These are phyloP conservation scores for Pseudogymnoascus sp. DNA, from an alignment of 2,329 filamentous ascomycete species.

Conservation along the genomic window DNA sequence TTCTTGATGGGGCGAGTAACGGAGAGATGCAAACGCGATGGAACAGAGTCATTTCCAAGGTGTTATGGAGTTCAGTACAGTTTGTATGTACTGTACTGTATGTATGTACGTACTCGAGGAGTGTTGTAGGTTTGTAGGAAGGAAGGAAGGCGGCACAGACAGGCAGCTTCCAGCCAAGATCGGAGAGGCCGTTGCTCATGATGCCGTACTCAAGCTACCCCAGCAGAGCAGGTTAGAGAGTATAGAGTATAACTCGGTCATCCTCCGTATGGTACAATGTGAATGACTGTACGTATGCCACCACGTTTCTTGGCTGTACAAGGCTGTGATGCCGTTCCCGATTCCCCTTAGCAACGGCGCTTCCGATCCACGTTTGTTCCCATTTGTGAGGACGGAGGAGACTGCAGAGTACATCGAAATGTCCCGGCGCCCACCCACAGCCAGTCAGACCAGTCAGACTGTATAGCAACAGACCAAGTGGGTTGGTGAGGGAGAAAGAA, in stretches of 20 bases:
- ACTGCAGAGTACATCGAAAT: slow-evolving; percentile 5
- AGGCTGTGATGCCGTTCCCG: background rate
- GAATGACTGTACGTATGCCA: background rate
- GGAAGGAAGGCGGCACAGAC: background rate
- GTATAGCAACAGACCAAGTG: background rate
- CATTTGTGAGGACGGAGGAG: background rate
- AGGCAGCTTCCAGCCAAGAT: background rate
- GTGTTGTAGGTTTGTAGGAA: background rate
- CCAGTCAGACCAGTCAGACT: background rate
- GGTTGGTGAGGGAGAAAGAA: background rate
- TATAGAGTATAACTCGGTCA: background rate
- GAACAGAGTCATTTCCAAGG: background rate
- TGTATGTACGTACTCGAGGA: background rate
- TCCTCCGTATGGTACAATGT: too few relatives aligned
- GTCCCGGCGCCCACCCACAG: background rate
- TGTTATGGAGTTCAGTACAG: background rate
- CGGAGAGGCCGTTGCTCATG: background rate
- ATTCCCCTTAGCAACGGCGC: slow-evolving; percentile 6
- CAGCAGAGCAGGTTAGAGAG: background rate
- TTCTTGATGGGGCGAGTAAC: background rate
- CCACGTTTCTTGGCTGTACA: slow-evolving; percentile 2
- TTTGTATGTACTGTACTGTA: background rate
- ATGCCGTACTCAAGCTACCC: background rate
- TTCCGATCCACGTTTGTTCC: background rate
- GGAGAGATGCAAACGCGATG: slow-evolving; percentile 1